A percentile compares a stretch with the other conserved stretches of the same genome.
Conservation (phyloP, 177 flowering plant species). For the Tripterygium wilfordii region DNA sequence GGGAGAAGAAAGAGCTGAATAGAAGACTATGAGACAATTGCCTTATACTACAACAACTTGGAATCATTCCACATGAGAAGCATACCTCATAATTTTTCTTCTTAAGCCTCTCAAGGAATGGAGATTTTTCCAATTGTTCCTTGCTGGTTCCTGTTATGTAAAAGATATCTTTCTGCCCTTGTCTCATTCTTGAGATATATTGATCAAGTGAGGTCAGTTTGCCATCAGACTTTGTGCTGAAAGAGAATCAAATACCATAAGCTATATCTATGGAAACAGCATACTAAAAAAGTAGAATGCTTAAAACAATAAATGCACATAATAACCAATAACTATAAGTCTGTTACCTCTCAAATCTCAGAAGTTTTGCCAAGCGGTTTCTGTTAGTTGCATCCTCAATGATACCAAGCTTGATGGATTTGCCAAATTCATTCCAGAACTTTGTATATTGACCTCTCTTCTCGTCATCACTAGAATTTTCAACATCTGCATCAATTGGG, state of each 20-base stretch:
- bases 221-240: slow-evolving; percentile 83
- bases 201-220: slow-evolving; percentile 84
- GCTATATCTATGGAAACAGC: neutral
- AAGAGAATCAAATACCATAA: slow-evolving; percentile 9
- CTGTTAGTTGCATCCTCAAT: slow-evolving; percentile 95
- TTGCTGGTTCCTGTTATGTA: slow-evolving; percentile 93
- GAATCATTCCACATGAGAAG: no score
- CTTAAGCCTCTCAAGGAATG: slow-evolving; percentile 93
- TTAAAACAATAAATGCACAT: no score
- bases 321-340: no score
- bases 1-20: no score
- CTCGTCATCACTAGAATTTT: slow-evolving; percentile 65
- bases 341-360: slow-evolving; percentile 82
- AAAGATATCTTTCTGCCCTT: slow-evolving; percentile 92
- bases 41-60: no score
- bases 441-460: slow-evolving; percentile 87
- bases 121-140: slow-evolving; percentile 92
- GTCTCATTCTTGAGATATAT: slow-evolving; percentile 92
- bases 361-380: slow-evolving; percentile 90
- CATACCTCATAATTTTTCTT: slow-evolving; percentile 90
- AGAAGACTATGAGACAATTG: no score
- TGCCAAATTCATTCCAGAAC: slow-evolving; percentile 98
- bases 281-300: no score
- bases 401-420: slow-evolving; percentile 94
- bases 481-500: slow-evolving; percentile 42